phyloP scores from a whole-genome alignment of 768 basidiomycete genomes.

The Termitomyces sp. region DNA sequence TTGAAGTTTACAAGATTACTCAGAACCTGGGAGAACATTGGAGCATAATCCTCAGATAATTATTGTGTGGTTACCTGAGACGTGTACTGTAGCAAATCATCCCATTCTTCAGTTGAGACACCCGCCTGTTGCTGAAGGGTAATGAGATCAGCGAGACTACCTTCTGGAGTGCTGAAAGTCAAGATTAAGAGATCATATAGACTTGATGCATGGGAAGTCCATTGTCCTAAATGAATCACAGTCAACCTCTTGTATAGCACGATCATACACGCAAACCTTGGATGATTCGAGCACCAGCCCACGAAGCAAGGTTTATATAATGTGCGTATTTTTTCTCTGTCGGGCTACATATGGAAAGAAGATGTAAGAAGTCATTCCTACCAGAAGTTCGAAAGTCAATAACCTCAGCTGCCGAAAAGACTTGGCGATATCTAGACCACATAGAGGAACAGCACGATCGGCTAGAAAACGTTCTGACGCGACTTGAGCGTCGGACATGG shows the following conservation, averaged over 20 bases:
- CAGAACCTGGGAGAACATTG: slow-evolving; percentile 32
- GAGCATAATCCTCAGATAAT: neutral
- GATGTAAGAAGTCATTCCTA: slow-evolving; percentile 1
- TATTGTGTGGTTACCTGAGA: slow-evolving; percentile 47
- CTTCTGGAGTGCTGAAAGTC: slow-evolving; percentile 53
- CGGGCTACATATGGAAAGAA: slow-evolving; percentile 33
- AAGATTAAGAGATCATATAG: slow-evolving; percentile 70
- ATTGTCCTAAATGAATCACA: slow-evolving; percentile 45
- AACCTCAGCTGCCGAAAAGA: slow-evolving; percentile 70
- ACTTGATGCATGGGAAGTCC: slow-evolving; percentile 64
- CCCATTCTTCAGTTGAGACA: slow-evolving; percentile 57
- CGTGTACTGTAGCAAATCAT: slow-evolving; percentile 65
- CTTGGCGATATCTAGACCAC: slow-evolving; percentile 60
- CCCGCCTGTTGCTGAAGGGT: slow-evolving; percentile 48
- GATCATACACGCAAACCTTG: slow-evolving; percentile 32
- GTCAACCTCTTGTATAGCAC: neutral
- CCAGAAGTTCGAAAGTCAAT: neutral
- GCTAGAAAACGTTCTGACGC: slow-evolving; percentile 66
- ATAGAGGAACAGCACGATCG: slow-evolving; percentile 72
- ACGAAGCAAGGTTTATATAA: slow-evolving; percentile 62
- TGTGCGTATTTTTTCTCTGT: slow-evolving; percentile 80
- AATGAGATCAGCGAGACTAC: slow-evolving; percentile 50
- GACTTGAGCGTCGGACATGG: slow-evolving; percentile 25
- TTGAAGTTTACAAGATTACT: slow-evolving; percentile 73
- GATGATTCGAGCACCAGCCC: slow-evolving; percentile 82